Evolutionary conservation across 2,329 filamentous ascomycete species (phyloP).

Genomic region (Fusarium euwallaceae): DNA sequence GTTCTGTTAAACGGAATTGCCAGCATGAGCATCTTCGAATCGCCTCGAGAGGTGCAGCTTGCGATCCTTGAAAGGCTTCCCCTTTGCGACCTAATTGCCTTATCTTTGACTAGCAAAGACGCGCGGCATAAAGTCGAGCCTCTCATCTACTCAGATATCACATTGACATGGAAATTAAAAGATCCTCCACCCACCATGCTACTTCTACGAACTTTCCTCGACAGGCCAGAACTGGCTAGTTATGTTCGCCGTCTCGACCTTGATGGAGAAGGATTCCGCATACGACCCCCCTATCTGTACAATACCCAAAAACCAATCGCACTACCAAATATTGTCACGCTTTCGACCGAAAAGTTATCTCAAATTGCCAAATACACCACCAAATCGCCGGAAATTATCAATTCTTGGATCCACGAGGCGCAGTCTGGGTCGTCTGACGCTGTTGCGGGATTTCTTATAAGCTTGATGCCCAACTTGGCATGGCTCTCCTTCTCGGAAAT

Average conservation of each 20-base stretch:
- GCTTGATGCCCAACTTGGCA: not conserved
- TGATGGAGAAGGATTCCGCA: not conserved
- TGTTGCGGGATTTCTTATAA: not conserved
- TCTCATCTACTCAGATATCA: not conserved
- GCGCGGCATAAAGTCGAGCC: not conserved
- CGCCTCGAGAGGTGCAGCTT: not conserved
- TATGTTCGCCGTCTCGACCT: not conserved
- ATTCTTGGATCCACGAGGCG: not conserved
- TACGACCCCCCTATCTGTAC: not conserved
- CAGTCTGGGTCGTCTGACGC: not conserved
- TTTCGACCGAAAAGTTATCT: not conserved
- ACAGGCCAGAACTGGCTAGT: not conserved
- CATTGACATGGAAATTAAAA: not conserved
- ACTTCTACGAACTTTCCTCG: not conserved
- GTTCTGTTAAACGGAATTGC: too few relatives aligned
- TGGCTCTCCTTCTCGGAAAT: not conserved
- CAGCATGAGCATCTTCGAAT: not conserved
- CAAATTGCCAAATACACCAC: not conserved
- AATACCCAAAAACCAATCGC: not conserved
- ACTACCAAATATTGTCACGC: not conserved
- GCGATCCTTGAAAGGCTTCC: not conserved
- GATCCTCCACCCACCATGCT: not conserved
- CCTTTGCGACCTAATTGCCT: not conserved
- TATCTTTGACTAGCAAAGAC: not conserved
- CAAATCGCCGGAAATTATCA: too few relatives aligned